Evolutionary conservation across 768 basidiomycete species (phyloP).

Genomic region (Trametes cinnabarina): DNA sequence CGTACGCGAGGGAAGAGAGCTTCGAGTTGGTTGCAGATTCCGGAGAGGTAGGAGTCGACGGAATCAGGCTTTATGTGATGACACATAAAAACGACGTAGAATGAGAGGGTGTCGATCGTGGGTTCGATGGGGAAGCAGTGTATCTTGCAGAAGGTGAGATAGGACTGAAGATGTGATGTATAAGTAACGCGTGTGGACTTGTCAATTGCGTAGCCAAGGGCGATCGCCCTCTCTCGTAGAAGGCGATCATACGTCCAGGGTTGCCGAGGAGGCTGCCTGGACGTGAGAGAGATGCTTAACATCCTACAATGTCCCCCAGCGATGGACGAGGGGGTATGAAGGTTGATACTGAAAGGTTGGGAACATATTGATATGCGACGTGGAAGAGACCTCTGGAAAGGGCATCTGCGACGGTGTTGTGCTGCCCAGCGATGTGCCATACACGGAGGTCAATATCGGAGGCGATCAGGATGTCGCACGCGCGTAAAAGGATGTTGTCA

Average conservation of each 20-base stretch:
- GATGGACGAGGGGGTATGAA: conserved; percentile 21
- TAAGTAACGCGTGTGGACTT: conserved; percentile 26
- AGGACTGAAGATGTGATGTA: conserved; percentile 37
- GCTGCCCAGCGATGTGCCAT: too few species aligned
- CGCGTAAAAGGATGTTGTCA: background rate
- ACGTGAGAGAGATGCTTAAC: conserved; percentile 5
- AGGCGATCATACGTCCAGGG: conserved; percentile 38
- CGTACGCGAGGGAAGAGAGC: conserved; percentile 26
- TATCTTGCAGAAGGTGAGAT: conserved; percentile 32
- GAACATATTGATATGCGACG: too few species aligned
- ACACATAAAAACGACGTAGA: conserved; percentile 36
- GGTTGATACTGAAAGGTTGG: background rate
- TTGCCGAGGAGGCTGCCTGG: conserved; percentile 33
- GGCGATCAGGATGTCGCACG: background rate
- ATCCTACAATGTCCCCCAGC: conserved; percentile 27
- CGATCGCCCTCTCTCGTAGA: conserved; percentile 31
- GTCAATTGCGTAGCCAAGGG: conserved; percentile 33
- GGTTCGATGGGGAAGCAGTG: conserved; percentile 38
- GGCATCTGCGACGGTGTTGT: too few species aligned
- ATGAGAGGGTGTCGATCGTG: conserved; percentile 36
- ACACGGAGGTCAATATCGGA: background rate
- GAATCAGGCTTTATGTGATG: conserved; percentile 37
- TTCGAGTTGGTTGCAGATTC: conserved; percentile 37
- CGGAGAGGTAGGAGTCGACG: conserved; percentile 38
- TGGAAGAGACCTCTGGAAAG: too few species aligned